A percentile compares a stretch with the other conserved stretches of the same genome.
phyloP scores from a whole-genome alignment of 805 yeast species.

The Novakomyces olei region DNA sequence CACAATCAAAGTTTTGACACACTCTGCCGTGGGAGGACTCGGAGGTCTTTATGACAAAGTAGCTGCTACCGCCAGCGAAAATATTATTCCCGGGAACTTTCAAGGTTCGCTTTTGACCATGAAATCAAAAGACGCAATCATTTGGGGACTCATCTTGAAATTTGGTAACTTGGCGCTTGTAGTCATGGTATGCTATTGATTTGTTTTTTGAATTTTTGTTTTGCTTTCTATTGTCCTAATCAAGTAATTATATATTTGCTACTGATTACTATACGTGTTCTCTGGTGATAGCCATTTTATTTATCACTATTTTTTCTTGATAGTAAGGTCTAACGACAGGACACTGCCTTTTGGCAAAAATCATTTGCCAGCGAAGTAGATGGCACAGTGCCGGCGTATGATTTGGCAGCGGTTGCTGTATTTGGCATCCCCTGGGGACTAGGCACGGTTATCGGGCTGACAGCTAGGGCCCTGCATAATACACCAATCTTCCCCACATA shows the following conservation, averaged over 20 bases:
- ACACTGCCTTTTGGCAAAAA: slow-evolving; percentile 18
- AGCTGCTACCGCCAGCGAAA: slow-evolving; percentile 31
- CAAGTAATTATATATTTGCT: too few relatives aligned
- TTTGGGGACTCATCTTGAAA: too few relatives aligned
- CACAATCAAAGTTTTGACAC: slow-evolving; percentile 57
- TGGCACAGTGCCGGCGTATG: slow-evolving; percentile 22
- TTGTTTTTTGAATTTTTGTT: too few relatives aligned
- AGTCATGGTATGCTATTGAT: too few relatives aligned
- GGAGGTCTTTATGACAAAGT: slow-evolving; percentile 55
- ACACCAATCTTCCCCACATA: slow-evolving; percentile 57
- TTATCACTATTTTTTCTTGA: too few relatives aligned
- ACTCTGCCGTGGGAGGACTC: slow-evolving; percentile 64
- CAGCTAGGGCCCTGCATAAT: slow-evolving; percentile 30
- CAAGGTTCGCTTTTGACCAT: slow-evolving; percentile 76
- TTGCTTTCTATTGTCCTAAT: too few relatives aligned
- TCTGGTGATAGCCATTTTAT: too few relatives aligned
- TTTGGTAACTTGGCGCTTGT: too few relatives aligned
- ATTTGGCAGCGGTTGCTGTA: slow-evolving; percentile 27
- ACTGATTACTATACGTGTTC: too few relatives aligned
- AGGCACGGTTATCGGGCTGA: slow-evolving; percentile 17
- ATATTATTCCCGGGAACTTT: slow-evolving; percentile 63
- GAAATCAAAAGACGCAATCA: slow-evolving; percentile 68
- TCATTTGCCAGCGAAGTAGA: slow-evolving; percentile 25
- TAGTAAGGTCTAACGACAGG: too few relatives aligned
- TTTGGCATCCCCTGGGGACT: slow-evolving; percentile 21